phyloP scores from a whole-genome alignment of 768 basidiomycete genomes.

The Lentinus tigrinus region DNA sequence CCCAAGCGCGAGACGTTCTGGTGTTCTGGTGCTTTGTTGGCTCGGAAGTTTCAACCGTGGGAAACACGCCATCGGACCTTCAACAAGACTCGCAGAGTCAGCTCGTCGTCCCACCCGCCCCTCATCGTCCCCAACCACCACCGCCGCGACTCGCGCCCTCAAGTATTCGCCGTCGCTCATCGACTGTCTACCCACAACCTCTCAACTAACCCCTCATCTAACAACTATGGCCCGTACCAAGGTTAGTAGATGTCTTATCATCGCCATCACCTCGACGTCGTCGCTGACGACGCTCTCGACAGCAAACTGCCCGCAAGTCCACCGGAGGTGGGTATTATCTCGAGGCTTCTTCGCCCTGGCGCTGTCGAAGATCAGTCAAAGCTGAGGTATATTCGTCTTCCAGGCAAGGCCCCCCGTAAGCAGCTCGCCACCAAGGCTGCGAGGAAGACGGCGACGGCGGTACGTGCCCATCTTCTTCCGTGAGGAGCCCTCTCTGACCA shows the following conservation, averaged over 20 bases:
- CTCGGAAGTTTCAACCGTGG: constrained; percentile 27
- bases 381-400: constrained; percentile 25
- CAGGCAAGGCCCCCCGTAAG: constrained; percentile 42
- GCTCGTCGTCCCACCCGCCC: constrained; percentile 21
- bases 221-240: constrained; percentile 83
- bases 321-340: constrained; percentile 76
- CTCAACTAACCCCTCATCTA: constrained; percentile 18
- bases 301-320: constrained; percentile 99
- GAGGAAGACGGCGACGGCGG: constrained; percentile 38
- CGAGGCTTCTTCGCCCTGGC: constrained; percentile 13
- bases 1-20: constrained; percentile 19
- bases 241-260: constrained; percentile 39
- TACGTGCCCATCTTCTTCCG: constrained; percentile 18
- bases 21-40: constrained; percentile 17
- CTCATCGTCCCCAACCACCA: constrained; percentile 26
- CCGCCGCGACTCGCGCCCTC: constrained; percentile 17
- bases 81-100: constrained; percentile 23
- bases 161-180: constrained; percentile 16
- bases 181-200: constrained; percentile 12
- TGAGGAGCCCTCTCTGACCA: constrained; percentile 14
- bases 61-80: constrained; percentile 27
- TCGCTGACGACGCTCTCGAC: constrained; percentile 30
- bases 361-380: constrained; percentile 18
- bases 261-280: constrained; percentile 26
- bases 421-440: constrained; percentile 47